Evolutionary conservation across 768 basidiomycete genomes (phyloP), one percentile per base, ranked within the genome.

Genomic region (Trametes cingulata): DNA sequence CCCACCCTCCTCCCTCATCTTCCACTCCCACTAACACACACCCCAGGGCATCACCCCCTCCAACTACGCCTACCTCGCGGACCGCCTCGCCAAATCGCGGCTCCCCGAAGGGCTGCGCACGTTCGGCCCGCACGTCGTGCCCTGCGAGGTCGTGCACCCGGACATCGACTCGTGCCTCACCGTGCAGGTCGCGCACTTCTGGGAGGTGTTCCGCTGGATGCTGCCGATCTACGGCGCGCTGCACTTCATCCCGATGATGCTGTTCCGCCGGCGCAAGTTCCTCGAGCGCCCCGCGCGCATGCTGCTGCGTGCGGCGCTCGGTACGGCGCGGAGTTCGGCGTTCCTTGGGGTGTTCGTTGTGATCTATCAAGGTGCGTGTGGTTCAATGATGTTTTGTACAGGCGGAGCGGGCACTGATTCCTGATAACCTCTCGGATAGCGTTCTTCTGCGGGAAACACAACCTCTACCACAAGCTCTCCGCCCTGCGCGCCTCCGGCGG

Each of bases 261-360:
- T 97, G 5, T 93, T 98, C 73, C 91, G 92, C 66, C 78, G 88
- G 39, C 78, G 81, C 24, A 73, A 77, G 0, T 90, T 96, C 70
- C 67, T 81, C 49, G 77, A 81, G 42, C 83, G 87, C 65, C 95
- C 95, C 0, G 71, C 79, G 20, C 77, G 75, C 41, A 86, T 95
- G 75, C 73, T 94, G 1, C 69, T 85, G 9, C 83, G 79, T 58
- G 85, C 90, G 0, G 76, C 81, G 0, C 72, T 83, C 69, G 94
- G 93, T 8, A 93, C 92, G 22, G 72, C 85, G 62, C 79, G 95
- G 41, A 95, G 92, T 68, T 91, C 90, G 1, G 85, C 93, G 0
- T 98, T 98, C 76, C 73, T 98, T 22, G 91, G 90, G 2, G 77
- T 83, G 15, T 95, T 95, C 62, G 86, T 98, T 29, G 74, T 86